A percentile compares a stretch with the other conserved stretches of the same genome.
Evolutionary conservation across 2,329 filamentous ascomycete genomes (phyloP).

Genomic region (Sporothrix pseudoabietina): DNA sequence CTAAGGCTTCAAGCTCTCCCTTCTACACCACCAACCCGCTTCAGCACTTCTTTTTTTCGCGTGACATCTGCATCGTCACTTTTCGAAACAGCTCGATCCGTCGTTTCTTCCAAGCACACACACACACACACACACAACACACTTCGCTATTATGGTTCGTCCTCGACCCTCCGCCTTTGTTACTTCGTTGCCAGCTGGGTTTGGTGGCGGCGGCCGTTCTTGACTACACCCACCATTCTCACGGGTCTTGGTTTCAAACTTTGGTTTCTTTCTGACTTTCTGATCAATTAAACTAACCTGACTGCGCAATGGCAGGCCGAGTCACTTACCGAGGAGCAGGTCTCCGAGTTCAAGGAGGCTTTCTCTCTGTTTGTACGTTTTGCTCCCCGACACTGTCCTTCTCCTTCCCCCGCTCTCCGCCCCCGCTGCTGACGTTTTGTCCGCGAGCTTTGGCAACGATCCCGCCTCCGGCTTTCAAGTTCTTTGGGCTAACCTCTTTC

Average conservation of each 20-base stretch:
- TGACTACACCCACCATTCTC: not conserved
- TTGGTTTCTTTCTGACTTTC: conserved; percentile 27
- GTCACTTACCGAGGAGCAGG: conserved; percentile 98
- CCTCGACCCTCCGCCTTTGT: not conserved
- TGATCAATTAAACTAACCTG: conserved; percentile 16
- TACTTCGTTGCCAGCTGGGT: not conserved
- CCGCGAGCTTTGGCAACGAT: not conserved
- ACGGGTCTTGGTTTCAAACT: not conserved
- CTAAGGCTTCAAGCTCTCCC: conserved; percentile 30
- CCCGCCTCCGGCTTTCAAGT: conserved; percentile 8
- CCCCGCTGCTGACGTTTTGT: conserved; percentile 18
- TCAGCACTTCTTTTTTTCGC: conserved; percentile 19
- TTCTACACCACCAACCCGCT: conserved; percentile 20
- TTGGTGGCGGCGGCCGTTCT: not conserved
- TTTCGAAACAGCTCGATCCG: not conserved
- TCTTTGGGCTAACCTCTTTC: conserved; percentile 19
- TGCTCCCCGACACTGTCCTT: conserved; percentile 31
- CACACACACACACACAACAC: not conserved
- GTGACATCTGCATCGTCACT: conserved; percentile 22
- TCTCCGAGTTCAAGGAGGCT: conserved; percentile 99
- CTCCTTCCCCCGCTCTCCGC: not conserved
- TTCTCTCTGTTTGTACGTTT: conserved; percentile 97
- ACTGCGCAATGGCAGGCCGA: conserved; percentile 68
- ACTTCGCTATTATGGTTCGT: conserved; percentile 32
- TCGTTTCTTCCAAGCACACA: not conserved